Evolutionary conservation across 306 rosid species (phyloP), one percentile per base, ranked within the genome.

Genomic region (Vigna nakashimae): DNA sequence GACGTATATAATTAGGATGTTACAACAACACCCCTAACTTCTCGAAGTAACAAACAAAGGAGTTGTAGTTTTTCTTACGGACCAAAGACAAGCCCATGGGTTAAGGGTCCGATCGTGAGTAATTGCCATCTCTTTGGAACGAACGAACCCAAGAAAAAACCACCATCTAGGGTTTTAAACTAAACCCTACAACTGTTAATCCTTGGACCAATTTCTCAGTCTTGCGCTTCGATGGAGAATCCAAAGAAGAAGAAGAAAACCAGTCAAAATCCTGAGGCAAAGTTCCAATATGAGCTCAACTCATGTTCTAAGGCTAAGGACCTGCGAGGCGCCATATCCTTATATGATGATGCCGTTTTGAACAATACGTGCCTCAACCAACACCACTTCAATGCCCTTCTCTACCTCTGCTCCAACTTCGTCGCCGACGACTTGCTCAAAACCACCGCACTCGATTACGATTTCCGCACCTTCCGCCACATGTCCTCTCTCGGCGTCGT

Each of bases 401-500:
- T 94, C 80, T 89, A 95, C 87, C 93, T 92, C 59, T 95, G 98
- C 73, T 89, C 93, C 52, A 84, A 66, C 32, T 86, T 86, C 9
- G 90, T 89, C 63, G 28, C 88, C 0, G 89, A 90, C 28, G 75
- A 81, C 7, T 90, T 86, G 0, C 85, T 84, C 51, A 92, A 83
- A 56, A 69, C 73, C 1, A 45, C 69, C 2, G 92, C 96, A 0
- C 69, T 89, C 26, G 80, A 73, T 46, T 74, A 87, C 45, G 98
- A 98, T 17, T 89, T 92, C 74, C 90, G 88, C 52, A 43, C 90
- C 2, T 95, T 87, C 79, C 80, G 86, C 73, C 96, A 78, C 43
- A 89, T 95, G 89, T 50, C 71, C 24, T 51, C 86, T 0, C 46
- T 78, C 14, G 84, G 75, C 0, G 45, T 90, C 26, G 59, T 7